phyloP scores from a whole-genome alignment of 169 alveolate genomes.

The Plasmodium coatneyi region DNA sequence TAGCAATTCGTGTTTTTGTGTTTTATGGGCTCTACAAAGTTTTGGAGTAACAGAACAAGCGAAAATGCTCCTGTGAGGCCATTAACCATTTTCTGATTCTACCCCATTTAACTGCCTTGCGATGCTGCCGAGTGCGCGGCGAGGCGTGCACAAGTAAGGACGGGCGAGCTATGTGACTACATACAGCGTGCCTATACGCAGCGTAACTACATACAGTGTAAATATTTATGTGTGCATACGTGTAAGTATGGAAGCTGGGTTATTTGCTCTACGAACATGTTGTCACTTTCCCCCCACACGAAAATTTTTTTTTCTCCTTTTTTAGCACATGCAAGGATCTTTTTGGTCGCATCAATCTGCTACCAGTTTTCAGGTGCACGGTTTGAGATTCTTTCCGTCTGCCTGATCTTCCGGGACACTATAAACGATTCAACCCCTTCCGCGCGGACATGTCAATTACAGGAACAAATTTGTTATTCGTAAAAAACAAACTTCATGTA shows the following conservation, averaged over 20 bases:
- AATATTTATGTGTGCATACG: background rate
- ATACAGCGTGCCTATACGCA: background rate
- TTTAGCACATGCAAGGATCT: background rate
- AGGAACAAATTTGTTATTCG: background rate
- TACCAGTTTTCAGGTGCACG: background rate
- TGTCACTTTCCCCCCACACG: background rate
- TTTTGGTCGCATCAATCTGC: background rate
- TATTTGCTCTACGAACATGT: background rate
- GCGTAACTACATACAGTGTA: background rate
- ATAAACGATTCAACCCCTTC: background rate
- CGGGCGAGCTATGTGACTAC: background rate
- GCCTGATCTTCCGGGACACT: background rate
- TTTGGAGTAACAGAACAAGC: conserved; percentile 59
- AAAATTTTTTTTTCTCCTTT: background rate
- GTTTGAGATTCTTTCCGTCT: background rate
- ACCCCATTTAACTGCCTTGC: conserved; percentile 45
- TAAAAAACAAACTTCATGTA: background rate
- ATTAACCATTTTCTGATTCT: conserved; percentile 48
- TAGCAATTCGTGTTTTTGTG: conserved; percentile 25
- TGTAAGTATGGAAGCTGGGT: background rate
- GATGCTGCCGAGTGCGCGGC: background rate
- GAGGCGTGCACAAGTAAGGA: background rate
- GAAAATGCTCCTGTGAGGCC: conserved; percentile 26
- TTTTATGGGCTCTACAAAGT: conserved; percentile 59
- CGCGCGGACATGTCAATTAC: background rate